These are phyloP conservation scores for Zea mays DNA, from an alignment of 176 grass and related monocot genomes.

Conservation along the genomic window DNA sequence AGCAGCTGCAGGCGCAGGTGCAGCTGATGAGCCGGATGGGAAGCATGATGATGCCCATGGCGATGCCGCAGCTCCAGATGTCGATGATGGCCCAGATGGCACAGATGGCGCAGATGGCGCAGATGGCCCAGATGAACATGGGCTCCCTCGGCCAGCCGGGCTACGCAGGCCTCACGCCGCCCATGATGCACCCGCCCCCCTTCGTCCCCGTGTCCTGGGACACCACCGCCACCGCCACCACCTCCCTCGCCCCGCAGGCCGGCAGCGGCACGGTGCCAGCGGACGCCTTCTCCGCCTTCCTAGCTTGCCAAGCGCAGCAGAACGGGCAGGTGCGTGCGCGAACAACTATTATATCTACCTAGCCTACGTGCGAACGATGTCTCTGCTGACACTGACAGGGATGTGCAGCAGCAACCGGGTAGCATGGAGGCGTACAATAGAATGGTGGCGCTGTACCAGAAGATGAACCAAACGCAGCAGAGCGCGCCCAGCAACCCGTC, in stretches of 20 bases:
- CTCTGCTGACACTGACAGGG: background rate
- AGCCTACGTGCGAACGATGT: conserved; percentile 9
- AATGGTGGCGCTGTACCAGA: conserved; percentile 65
- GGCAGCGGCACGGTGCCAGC: conserved; percentile 15
- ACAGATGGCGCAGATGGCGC: conserved; percentile 74
- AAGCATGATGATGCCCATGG: conserved; percentile 90
- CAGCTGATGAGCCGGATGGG: conserved; percentile 82
- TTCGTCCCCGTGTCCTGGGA: conserved; percentile 49
- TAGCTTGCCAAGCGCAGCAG: conserved; percentile 60
- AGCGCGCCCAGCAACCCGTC: conserved; percentile 32
- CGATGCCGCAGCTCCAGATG: conserved; percentile 74
- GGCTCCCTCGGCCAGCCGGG: conserved; percentile 39
- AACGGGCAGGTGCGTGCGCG: conserved; percentile 46
- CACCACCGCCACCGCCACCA: background rate
- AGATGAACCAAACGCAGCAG: conserved; percentile 48
- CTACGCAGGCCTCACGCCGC: conserved; percentile 43
- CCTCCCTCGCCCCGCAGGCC: conserved; percentile 27
- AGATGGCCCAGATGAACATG: conserved; percentile 67
- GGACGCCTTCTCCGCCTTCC: conserved; percentile 59
- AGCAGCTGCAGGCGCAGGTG: conserved; percentile 80
- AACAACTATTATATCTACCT: no score
- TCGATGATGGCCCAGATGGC: conserved; percentile 79
- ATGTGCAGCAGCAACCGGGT: conserved; percentile 43
- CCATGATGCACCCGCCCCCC: conserved; percentile 47
- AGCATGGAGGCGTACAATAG: conserved; percentile 73